phyloP scores from a whole-genome alignment of 495 filamentous ascomycete species.

The Penicillium canariense region DNA sequence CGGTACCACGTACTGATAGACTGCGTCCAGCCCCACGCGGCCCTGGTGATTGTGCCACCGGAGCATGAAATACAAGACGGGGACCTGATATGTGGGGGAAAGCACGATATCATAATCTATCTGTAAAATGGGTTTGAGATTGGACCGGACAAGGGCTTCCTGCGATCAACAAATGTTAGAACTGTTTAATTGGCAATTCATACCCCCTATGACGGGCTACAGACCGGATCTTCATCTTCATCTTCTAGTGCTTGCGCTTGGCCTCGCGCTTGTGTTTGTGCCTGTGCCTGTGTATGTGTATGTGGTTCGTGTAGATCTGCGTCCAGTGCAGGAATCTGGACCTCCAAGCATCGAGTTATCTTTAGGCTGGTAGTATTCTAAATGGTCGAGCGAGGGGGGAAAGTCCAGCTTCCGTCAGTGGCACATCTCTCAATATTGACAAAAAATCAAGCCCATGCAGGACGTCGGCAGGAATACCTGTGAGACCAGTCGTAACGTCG shows the following conservation, averaged over 20 bases:
- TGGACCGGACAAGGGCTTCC: slow-evolving; percentile 42
- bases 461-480: slow-evolving; percentile 27
- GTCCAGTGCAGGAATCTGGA: slow-evolving; percentile 9
- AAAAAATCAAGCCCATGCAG: slow-evolving; percentile 4
- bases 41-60: slow-evolving; percentile 61
- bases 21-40: slow-evolving; percentile 60
- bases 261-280: neutral
- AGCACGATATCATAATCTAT: slow-evolving; percentile 54
- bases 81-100: slow-evolving; percentile 51
- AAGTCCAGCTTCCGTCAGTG: slow-evolving; percentile 13
- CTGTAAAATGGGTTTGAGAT: slow-evolving; percentile 30
- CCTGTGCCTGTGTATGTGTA: neutral
- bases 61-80: slow-evolving; percentile 51
- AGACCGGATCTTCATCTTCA: slow-evolving; percentile 41
- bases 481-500: slow-evolving; percentile 30
- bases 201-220: slow-evolving; percentile 15
- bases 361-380: slow-evolving; percentile 33
- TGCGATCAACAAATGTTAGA: slow-evolving; percentile 29
- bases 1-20: slow-evolving; percentile 70
- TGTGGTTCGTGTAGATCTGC: slow-evolving; percentile 15
- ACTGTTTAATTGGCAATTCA: slow-evolving; percentile 3
- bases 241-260: slow-evolving; percentile 9
- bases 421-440: slow-evolving; percentile 1
- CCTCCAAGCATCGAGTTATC: slow-evolving; percentile 33
- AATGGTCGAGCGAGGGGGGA: slow-evolving; percentile 9